These are phyloP conservation scores for Metschnikowia henanensis DNA, from an alignment of 805 yeast species.

Conservation along the genomic window DNA sequence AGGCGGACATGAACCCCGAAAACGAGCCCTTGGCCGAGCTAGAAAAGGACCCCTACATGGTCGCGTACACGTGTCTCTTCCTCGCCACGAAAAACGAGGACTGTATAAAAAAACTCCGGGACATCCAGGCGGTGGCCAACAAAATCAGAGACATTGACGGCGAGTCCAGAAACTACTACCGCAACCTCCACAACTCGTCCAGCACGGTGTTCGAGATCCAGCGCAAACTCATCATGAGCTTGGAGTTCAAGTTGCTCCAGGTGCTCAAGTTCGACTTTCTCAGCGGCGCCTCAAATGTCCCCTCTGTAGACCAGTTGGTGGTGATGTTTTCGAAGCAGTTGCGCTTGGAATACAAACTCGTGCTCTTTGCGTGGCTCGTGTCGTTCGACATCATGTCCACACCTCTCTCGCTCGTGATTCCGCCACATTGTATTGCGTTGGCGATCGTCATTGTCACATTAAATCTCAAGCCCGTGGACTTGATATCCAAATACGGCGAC, in stretches of 20 bases:
- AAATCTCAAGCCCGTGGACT: slow-evolving; percentile 42
- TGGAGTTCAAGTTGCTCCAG: slow-evolving; percentile 76
- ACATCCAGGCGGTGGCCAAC: slow-evolving; percentile 54
- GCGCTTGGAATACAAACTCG: slow-evolving; percentile 44
- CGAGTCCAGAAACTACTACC: slow-evolving; percentile 28
- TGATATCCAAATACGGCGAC: slow-evolving; percentile 23
- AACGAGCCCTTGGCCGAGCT: slow-evolving; percentile 22
- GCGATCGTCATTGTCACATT: slow-evolving; percentile 63
- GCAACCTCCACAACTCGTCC: slow-evolving; percentile 13
- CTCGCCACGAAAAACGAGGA: slow-evolving; percentile 81
- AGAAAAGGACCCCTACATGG: slow-evolving; percentile 50
- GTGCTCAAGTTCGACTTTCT: slow-evolving; percentile 80
- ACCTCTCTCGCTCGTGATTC: slow-evolving; percentile 64
- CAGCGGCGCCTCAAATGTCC: slow-evolving; percentile 44
- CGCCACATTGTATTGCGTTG: slow-evolving; percentile 75
- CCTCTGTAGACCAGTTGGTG: slow-evolving; percentile 60
- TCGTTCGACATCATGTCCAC: slow-evolving; percentile 73
- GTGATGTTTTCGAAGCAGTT: slow-evolving; percentile 58
- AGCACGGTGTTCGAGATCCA: slow-evolving; percentile 46
- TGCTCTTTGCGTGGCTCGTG: slow-evolving; percentile 69
- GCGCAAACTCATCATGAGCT: slow-evolving; percentile 52
- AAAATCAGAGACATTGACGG: slow-evolving; percentile 37
- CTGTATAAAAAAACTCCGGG: slow-evolving; percentile 72
- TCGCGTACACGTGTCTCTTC: slow-evolving; percentile 69
- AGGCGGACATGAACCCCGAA: slow-evolving; percentile 22